phyloP scores from a whole-genome alignment of 768 basidiomycete genomes.

The Fistulinella prunicolor region DNA sequence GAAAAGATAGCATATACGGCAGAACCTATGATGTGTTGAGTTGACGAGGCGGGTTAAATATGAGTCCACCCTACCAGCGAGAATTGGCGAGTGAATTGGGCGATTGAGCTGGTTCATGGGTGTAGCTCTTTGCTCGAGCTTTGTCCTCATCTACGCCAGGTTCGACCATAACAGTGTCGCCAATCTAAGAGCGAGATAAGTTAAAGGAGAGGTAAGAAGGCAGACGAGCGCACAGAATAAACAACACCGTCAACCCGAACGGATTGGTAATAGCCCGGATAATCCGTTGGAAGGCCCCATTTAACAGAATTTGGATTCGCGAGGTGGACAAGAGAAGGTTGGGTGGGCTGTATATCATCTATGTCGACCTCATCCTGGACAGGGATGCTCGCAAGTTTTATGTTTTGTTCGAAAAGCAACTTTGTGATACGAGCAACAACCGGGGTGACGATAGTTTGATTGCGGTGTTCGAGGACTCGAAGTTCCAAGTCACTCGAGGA shows the following conservation, averaged over 20 bases:
- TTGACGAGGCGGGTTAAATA: not conserved
- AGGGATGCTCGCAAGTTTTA: constrained; percentile 37
- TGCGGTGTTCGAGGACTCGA: constrained; percentile 36
- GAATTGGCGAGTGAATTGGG: constrained; percentile 54
- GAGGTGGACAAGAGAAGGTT: constrained; percentile 22
- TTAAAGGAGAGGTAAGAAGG: not conserved
- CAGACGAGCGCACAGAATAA: constrained; percentile 46
- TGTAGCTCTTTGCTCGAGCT: constrained; percentile 40
- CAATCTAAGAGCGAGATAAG: constrained; percentile 41
- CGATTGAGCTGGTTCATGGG: constrained; percentile 41
- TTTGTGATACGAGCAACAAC: constrained; percentile 45
- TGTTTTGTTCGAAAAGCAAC: constrained; percentile 44
- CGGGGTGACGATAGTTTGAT: constrained; percentile 43
- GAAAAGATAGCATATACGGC: constrained; percentile 63
- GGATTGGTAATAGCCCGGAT: constrained; percentile 38
- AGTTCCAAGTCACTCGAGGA: constrained; percentile 22
- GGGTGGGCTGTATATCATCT: constrained; percentile 10
- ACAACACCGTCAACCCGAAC: constrained; percentile 54
- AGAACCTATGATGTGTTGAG: constrained; percentile 52
- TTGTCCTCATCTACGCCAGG: constrained; percentile 50
- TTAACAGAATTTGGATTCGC: constrained; percentile 33
- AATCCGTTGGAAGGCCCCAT: constrained; percentile 30
- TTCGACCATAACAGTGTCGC: constrained; percentile 62
- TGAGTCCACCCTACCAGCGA: constrained; percentile 51
- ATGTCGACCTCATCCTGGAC: constrained; percentile 28